Conservation (phyloP, 2,329 filamentous ascomycete genomes). For the Colletotrichum sp. region DNA sequence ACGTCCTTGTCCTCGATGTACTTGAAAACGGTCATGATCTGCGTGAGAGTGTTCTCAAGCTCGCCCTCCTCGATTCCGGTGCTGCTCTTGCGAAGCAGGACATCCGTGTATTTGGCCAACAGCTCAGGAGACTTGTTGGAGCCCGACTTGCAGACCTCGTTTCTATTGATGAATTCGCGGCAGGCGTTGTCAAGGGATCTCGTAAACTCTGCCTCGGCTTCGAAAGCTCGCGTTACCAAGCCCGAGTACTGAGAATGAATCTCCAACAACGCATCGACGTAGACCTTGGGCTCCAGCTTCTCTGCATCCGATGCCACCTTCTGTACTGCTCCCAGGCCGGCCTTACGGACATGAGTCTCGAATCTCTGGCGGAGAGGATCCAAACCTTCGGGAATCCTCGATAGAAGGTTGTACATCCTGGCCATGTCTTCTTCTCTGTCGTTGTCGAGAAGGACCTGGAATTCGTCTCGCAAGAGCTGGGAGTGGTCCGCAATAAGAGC, state of each 20-base stretch:
- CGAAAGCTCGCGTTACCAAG: slow-evolving; percentile 90
- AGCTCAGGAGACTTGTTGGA: slow-evolving; percentile 95
- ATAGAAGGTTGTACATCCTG: slow-evolving; percentile 92
- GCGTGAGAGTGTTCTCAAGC: slow-evolving; percentile 83
- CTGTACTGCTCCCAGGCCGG: slow-evolving; percentile 84
- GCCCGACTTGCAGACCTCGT: slow-evolving; percentile 91
- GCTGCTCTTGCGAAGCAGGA: slow-evolving; percentile 88
- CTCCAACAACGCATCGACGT: slow-evolving; percentile 92
- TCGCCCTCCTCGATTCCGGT: slow-evolving; percentile 94
- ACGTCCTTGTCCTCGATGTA: slow-evolving; percentile 99
- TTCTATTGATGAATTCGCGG: slow-evolving; percentile 96
- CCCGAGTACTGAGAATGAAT: slow-evolving; percentile 93
- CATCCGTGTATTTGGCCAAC: slow-evolving; percentile 93
- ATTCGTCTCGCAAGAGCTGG: slow-evolving; percentile 87
- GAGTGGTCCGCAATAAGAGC: slow-evolving; percentile 91
- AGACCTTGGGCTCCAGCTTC: slow-evolving; percentile 92
- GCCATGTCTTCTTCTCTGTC: slow-evolving; percentile 95
- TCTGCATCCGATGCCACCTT: slow-evolving; percentile 88
- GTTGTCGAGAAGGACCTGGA: slow-evolving; percentile 91
- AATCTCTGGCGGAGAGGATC: slow-evolving; percentile 88
- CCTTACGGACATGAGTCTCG: slow-evolving; percentile 90
- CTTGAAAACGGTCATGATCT: slow-evolving; percentile 99
- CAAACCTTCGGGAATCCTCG: slow-evolving; percentile 87
- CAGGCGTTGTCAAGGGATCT: slow-evolving; percentile 96
- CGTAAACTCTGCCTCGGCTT: slow-evolving; percentile 95